Conservation (phyloP, 2,329 filamentous ascomycete genomes). For the Fusarium graminum region DNA sequence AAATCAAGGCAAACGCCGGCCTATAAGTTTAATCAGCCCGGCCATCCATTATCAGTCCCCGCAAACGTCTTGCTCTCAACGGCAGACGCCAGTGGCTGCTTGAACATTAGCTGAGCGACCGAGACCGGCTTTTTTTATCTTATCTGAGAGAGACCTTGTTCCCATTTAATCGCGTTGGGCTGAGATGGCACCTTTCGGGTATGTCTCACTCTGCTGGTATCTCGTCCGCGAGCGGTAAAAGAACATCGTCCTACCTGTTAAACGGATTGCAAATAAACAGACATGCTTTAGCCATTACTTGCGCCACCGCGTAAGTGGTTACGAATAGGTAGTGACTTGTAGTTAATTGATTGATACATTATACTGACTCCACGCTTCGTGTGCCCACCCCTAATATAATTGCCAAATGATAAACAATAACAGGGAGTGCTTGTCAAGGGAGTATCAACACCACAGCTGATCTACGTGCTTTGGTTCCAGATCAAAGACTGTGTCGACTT, state of each 20-base stretch:
- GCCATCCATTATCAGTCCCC: slow-evolving; percentile 19
- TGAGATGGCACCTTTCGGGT: not conserved
- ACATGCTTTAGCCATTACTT: not conserved
- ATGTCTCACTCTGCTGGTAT: not conserved
- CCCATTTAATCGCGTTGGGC: not conserved
- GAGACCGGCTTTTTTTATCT: slow-evolving; percentile 7
- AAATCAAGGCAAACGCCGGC: slow-evolving; percentile 2
- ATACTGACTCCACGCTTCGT: not conserved
- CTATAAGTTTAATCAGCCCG: not conserved
- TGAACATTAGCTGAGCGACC: slow-evolving; percentile 17
- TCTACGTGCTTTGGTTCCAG: slow-evolving; percentile 32
- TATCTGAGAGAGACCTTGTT: not conserved
- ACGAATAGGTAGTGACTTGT: not conserved
- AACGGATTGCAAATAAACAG: not conserved
- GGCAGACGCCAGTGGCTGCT: slow-evolving; percentile 17
- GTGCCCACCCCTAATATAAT: not conserved
- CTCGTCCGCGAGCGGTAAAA: not conserved
- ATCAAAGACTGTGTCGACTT: slow-evolving; percentile 45
- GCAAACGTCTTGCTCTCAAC: slow-evolving; percentile 24
- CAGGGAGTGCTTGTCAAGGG: not conserved
- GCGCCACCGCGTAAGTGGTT: not conserved
- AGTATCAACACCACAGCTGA: slow-evolving; percentile 21
- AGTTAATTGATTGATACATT: not conserved
- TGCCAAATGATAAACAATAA: not conserved
- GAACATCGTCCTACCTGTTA: not conserved